These are phyloP conservation scores for Gracilaria gracilis DNA, from an alignment of 23 red algal species.

Conservation along the genomic window DNA sequence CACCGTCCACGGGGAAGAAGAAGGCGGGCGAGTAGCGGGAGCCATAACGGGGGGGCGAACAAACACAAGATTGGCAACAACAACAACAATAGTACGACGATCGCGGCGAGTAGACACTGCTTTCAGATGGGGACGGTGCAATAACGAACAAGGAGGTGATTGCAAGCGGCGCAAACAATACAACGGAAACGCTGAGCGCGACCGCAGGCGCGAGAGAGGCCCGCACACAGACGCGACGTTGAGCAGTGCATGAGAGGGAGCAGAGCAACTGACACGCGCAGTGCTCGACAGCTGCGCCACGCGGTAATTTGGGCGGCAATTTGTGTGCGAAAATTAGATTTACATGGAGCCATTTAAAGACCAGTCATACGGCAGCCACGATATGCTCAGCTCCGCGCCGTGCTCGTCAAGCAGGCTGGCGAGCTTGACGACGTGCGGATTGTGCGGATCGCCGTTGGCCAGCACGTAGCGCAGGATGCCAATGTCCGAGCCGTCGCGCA, in stretches of 20 bases:
- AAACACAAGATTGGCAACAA: no score
- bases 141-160: neutral
- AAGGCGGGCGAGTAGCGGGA: constrained; percentile 29
- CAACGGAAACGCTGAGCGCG: neutral
- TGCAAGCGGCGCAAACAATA: neutral
- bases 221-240: neutral
- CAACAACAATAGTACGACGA: no score
- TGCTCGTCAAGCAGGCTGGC: neutral
- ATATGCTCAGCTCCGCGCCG: neutral
- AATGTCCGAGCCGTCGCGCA: constrained; percentile 12
- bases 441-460: constrained; percentile 16
- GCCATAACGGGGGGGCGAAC: neutral
- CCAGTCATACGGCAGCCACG: constrained; percentile 46
- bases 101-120: neutral
- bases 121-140: neutral
- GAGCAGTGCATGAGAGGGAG: no score
- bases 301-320: no score
- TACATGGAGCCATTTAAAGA: constrained; percentile 5
- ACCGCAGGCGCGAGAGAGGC: neutral
- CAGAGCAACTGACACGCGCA: no score
- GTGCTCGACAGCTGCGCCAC: no score
- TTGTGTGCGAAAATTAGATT: no score
- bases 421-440: neutral
- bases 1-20: constrained; percentile 58
- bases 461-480: constrained; percentile 43